These are phyloP conservation scores for Phanerodontia chrysosporium DNA, from an alignment of 768 basidiomycete genomes.

Conservation along the genomic window DNA sequence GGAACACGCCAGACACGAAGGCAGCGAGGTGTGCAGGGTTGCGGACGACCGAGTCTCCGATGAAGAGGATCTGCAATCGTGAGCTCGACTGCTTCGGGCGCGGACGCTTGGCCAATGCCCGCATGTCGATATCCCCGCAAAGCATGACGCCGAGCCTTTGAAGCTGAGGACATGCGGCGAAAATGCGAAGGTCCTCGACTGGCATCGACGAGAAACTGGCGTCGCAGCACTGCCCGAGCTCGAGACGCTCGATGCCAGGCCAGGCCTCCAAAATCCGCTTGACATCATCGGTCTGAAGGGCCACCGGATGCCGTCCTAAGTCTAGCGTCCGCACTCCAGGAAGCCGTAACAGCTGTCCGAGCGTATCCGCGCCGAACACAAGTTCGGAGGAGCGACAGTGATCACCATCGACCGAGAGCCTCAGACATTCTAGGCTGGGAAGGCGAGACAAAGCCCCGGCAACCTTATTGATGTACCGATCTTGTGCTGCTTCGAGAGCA, in stretches of 20 bases:
- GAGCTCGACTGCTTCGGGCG: not conserved
- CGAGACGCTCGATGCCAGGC: not conserved
- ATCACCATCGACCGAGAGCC: not conserved
- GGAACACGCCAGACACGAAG: not conserved
- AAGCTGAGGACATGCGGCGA: not conserved
- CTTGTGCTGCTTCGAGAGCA: not conserved
- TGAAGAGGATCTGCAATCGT: not conserved
- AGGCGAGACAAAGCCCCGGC: not conserved
- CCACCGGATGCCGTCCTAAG: not conserved
- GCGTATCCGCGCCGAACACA: not conserved
- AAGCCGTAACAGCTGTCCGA: not conserved
- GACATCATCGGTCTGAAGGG: too few relatives aligned
- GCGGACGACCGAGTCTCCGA: not conserved
- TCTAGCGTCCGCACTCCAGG: not conserved
- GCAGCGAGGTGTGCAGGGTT: not conserved
- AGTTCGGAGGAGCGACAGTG: not conserved
- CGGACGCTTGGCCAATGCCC: not conserved
- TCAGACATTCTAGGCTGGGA: not conserved
- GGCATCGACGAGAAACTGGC: not conserved
- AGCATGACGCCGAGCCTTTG: not conserved
- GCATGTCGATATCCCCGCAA: not conserved
- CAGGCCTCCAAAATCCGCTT: too few relatives aligned
- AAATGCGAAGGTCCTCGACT: not conserved
- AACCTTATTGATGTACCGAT: not conserved
- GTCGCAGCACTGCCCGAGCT: not conserved